Conservation (phyloP, 2,329 filamentous ascomycete species). For the Tolypocladium paradoxum region DNA sequence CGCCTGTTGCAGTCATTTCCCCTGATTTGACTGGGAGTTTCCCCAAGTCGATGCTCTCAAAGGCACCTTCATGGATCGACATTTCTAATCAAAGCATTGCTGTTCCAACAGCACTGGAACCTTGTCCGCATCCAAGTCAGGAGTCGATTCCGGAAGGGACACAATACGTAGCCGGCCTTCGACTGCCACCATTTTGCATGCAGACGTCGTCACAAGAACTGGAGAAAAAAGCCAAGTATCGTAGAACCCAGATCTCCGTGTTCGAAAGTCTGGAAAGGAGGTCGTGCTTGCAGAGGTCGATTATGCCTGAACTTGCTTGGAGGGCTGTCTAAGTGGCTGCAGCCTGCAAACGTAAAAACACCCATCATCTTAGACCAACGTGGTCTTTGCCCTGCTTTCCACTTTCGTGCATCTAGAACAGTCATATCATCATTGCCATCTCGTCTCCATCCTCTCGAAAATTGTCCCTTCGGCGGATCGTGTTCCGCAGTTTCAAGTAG, state of each 20-base stretch:
- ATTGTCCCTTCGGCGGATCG: neutral
- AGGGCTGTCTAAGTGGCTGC: slow-evolving; percentile 1
- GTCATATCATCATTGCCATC: slow-evolving; percentile 1
- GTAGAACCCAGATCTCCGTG: no score
- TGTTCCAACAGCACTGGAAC: neutral
- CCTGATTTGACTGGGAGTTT: neutral
- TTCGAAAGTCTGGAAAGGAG: no score
- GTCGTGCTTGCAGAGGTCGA: neutral
- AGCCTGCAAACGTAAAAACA: slow-evolving; percentile 2
- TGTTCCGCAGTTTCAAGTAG: neutral
- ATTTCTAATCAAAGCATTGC: neutral
- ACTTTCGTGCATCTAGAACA: neutral
- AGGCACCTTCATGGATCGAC: no score
- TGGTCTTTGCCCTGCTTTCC: neutral
- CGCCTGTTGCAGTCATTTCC: no score
- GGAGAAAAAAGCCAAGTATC: neutral
- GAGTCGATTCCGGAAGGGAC: neutral
- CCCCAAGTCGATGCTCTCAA: neutral
- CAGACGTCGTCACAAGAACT: no score
- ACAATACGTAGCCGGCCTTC: neutral
- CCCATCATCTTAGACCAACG: slow-evolving; percentile 2
- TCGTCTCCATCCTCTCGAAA: neutral
- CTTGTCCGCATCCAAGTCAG: neutral
- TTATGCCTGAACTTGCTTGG: slow-evolving; percentile 5
- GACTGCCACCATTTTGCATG: neutral